Conservation (phyloP, 306 rosid genomes). For the Datisca glomerata region DNA sequence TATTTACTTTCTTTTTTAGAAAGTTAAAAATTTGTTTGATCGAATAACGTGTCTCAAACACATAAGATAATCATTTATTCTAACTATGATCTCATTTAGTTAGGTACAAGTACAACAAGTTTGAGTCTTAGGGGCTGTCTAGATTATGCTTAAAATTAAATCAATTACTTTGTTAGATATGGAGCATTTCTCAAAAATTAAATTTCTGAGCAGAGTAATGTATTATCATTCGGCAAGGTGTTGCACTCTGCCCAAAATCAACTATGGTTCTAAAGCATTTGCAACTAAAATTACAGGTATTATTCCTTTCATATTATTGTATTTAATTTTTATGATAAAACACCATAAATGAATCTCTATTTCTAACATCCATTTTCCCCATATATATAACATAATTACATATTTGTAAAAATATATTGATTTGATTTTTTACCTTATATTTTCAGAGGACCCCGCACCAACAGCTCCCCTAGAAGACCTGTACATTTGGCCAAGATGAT, state of each 20-base stretch:
- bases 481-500: conserved; percentile 48
- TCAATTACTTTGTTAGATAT: neutral
- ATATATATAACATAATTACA: too few relatives aligned
- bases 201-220: neutral
- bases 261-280: conserved; percentile 58
- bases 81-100: neutral
- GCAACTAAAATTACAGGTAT: conserved; percentile 56
- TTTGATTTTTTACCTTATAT: too few relatives aligned
- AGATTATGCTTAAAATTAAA: neutral
- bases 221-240: conserved; percentile 54
- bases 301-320: neutral
- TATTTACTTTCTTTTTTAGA: neutral
- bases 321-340: neutral
- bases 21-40: neutral
- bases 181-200: too few relatives aligned
- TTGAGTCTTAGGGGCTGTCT: neutral
- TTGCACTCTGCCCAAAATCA: conserved; percentile 45
- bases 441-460: too few relatives aligned
- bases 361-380: neutral
- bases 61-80: neutral
- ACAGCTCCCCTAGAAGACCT: conserved; percentile 87
- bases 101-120: neutral
- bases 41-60: neutral
- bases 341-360: neutral
- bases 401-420: too few relatives aligned